Evolutionary conservation across 306 rosid genomes (phyloP), one percentile per base, ranked within the genome.

Genomic region (Cicer bijugum): DNA sequence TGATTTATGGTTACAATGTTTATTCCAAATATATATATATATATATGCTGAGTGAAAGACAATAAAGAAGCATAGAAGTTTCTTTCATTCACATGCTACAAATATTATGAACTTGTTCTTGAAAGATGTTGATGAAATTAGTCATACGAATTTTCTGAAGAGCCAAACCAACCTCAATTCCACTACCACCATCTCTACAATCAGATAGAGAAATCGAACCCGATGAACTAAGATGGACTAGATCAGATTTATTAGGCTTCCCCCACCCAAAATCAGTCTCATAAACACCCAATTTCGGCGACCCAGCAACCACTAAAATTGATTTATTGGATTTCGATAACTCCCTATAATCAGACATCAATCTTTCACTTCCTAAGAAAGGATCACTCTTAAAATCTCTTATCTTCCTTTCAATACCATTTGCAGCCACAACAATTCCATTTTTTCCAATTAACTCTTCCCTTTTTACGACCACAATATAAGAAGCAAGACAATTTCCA

Each of bases 221-320:
- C 0, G 80, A 67, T 0, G 33, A 51, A 45, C 80, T 85, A 60
- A 72, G 17, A 5, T 85, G 86, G 1, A 55, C 84, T 2, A 68
- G 9, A 39, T 80, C 89, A 19, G 80, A 61, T 55, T 77, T 85
- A 55, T 48, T 78, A 0, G 89, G 88, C 73, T 58, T 88, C 5
- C 88, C 92, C 85, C 82, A 84, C 28, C 92, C 92, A 71, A 88
- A 88, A 82, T 88, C 85, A 14, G 81, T 80, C 40, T 80, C 53
- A 15, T 82, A 84, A 51, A 84, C 58, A 0, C 38, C 83, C 55
- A 80, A 2, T 40, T 43, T 88, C 4, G 85, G 85, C 38, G 88
- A 85, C 4, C 89, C 88, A 2, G 86, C 80, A 4, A 82, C 45
- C 1, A 7, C 0, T 0, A 78, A 3, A 0, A 50, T 2, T n/a